Evolutionary conservation across 2,329 filamentous ascomycete genomes (phyloP), one percentile per base, ranked within the genome.

Genomic region (Pleurostoma richardsiae): DNA sequence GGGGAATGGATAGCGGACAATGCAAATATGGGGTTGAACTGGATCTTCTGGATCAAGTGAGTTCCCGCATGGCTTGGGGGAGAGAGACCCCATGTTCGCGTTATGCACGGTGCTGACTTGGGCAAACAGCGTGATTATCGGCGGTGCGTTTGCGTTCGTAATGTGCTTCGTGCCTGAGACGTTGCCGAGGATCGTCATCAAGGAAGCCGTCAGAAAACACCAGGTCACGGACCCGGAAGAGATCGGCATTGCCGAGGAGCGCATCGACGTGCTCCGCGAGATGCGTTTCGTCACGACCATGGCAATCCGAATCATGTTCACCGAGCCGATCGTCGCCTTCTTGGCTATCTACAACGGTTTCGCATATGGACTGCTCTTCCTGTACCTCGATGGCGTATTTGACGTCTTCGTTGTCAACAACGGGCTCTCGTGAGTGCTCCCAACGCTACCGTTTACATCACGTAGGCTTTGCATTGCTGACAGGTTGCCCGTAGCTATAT

Each of bases 401-500:
- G 60, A 70, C 50, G 63, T 73, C 41, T 67, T 72, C 50, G 61
- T 64, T n/a, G 52, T 67, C 50, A 65, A 70, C 50, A 70, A 70
- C 43, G 58, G 59, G 10, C 59, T 71, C 40, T 66, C 65, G 55
- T 65, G 51, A 51, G 60, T 57, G 11, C 27, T 19, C 30, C 29
- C 45, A 11, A 4, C n/a, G 19, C 19, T 30, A 26, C 11, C n/a
- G 5, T 31, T 41, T 11, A 19, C 26, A 40, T 11, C 7, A 19
- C 19, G 10, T 10, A 29, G 19, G 11, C 4, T 39, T 6, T 38
- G 19, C 19, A 19, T 19, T 46, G 54, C 52, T 56, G 51, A 30
- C 39, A 6, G 6, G 19, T 10, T 33, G 19, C 40, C 6, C 27
- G 29, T 3, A 63, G 60, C 10, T 63, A 61, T 50, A 62, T 70